Evolutionary conservation across 1,284 basidiomycete species (phyloP), one percentile per base, ranked within the genome.

Genomic region (Cystobasidium slooffiae): DNA sequence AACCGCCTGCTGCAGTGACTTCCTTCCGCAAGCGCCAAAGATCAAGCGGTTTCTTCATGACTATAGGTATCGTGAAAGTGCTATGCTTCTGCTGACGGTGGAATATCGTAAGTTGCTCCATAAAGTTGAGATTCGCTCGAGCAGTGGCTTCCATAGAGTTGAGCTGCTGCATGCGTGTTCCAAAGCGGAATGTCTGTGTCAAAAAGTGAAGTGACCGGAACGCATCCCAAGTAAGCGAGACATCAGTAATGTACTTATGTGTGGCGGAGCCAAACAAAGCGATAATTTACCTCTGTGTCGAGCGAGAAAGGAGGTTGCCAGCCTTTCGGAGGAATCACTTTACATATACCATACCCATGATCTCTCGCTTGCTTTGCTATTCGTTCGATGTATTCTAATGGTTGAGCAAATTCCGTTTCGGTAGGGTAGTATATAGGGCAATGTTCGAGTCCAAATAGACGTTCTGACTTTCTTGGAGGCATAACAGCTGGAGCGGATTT

Each of bases 251-350:
- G 10, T 10, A 49, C 12, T 47, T 9, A 55, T 10, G 20, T 46
- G 82, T 31, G 1, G 31, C n/a, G 31, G 31, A 31, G 31, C 31
- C 31, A 31, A 31, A 31, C 31, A 31, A 31, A 31, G 31, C 31
- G 31, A 31, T 31, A 62, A 83, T 84, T 74, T 74, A 93, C 93
- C 87, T 94, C 91, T 43, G 94, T 93, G 82, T 98, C 91, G 56
- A 95, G 91, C n/a, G 92, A 90, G 82, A 97, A 99, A 16, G 95
- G 93, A 88, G 97, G 96, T 78, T 90, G 88, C 97, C 97, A 99
- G 47, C 89, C 92, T 75, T 88, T 85, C 1, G 97, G 97, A 74
- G 97, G 97, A 22, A 98, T 88, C 75, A 99, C 89, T 85, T 99
- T 99, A 85, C 92, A 94, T 79, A 99, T 95, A 43, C 97, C 97